Conservation (phyloP, 192 early-diverging fungal species). For the Dissophora globulifera region DNA sequence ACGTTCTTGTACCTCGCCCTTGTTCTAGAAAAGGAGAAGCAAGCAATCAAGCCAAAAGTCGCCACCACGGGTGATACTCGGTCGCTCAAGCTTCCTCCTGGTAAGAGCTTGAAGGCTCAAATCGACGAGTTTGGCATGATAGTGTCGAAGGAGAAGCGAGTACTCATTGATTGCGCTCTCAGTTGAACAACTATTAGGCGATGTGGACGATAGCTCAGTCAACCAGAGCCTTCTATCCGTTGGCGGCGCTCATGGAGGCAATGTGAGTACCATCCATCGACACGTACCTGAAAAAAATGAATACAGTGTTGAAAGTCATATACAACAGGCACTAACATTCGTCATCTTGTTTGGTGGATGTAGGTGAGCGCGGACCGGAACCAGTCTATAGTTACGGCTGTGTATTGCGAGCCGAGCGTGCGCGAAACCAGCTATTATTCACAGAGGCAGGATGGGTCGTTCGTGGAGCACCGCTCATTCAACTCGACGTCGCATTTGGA, state of each 20-base stretch:
- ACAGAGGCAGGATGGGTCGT: conserved; percentile 31
- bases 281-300: too few species aligned
- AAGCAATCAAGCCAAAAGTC: neutral
- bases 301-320: too few species aligned
- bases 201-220: neutral
- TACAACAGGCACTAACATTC: too few species aligned
- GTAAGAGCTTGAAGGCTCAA: too few species aligned
- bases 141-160: too few species aligned
- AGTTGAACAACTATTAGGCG: neutral
- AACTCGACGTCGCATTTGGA: conserved; percentile 15
- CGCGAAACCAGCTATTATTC: conserved; percentile 17
- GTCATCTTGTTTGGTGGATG: too few species aligned
- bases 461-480: conserved; percentile 34
- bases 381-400: neutral
- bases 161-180: too few species aligned
- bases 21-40: conserved; percentile 23
- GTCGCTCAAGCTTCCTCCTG: conserved; percentile 3
- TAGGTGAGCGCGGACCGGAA: conserved; percentile 2
- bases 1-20: too few species aligned
- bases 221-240: conserved; percentile 15
- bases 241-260: neutral
- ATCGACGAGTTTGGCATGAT: too few species aligned
- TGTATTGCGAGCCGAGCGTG: neutral
- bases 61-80: neutral
- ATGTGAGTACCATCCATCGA: too few species aligned